Conservation (phyloP, 805 yeast species). For the Kodamaea laetipori region DNA sequence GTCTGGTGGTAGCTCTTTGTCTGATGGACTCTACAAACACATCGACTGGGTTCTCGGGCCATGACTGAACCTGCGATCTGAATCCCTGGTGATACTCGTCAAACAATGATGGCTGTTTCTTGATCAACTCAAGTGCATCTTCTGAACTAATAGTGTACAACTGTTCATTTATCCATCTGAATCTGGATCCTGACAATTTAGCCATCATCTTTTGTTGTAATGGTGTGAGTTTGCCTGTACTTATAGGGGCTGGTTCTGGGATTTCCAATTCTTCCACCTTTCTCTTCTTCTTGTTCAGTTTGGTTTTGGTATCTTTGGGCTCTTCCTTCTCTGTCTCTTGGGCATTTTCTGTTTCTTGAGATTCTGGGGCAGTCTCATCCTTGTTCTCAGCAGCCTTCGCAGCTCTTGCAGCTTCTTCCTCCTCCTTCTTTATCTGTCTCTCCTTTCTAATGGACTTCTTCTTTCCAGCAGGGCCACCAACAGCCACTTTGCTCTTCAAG, state of each 20-base stretch:
- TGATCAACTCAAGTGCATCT: slow-evolving; percentile 70
- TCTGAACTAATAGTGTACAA: slow-evolving; percentile 84
- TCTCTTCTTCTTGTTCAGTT: slow-evolving; percentile 26
- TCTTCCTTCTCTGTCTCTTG: slow-evolving; percentile 20
- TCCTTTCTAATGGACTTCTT: slow-evolving; percentile 28
- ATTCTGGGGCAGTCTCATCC: slow-evolving; percentile 29
- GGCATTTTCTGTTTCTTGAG: slow-evolving; percentile 29
- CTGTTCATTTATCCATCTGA: slow-evolving; percentile 98
- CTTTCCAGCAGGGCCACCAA: slow-evolving; percentile 38
- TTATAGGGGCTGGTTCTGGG: slow-evolving; percentile 19
- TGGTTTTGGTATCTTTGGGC: slow-evolving; percentile 15
- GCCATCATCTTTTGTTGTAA: slow-evolving; percentile 95
- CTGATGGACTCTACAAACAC: slow-evolving; percentile 75
- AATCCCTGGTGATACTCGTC: slow-evolving; percentile 96
- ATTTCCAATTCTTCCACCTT: slow-evolving; percentile 14
- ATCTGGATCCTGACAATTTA: slow-evolving; percentile 90
- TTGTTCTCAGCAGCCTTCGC: slow-evolving; percentile 2
- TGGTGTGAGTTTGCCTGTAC: slow-evolving; percentile 65
- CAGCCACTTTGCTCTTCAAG: slow-evolving; percentile 54
- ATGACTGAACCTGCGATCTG: slow-evolving; percentile 88
- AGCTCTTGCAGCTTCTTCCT: slow-evolving; percentile 19
- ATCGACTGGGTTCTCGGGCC: slow-evolving; percentile 99
- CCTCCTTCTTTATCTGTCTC: slow-evolving; percentile 16
- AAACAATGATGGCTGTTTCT: slow-evolving; percentile 82
- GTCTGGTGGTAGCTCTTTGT: slow-evolving; percentile 52